phyloP scores from a whole-genome alignment of 2,329 filamentous ascomycete genomes.

The Trichoderma hamatum region DNA sequence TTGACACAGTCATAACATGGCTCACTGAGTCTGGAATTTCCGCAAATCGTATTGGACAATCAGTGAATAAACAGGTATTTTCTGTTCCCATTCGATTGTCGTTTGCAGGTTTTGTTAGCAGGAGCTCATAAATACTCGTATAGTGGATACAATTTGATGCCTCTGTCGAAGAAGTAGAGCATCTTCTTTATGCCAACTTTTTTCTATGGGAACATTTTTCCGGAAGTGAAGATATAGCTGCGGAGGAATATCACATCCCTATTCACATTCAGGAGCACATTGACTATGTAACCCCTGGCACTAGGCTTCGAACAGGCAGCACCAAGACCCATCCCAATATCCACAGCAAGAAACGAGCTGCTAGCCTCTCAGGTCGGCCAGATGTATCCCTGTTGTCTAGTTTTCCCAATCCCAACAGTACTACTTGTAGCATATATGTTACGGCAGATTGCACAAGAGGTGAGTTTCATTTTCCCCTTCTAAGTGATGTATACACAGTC shows the following conservation, averaged over 20 bases:
- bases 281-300: background rate
- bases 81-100: background rate
- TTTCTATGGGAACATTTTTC: background rate
- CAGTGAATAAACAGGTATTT: background rate
- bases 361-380: background rate
- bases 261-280: conserved; percentile 35
- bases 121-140: too few relatives aligned
- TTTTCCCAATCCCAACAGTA: background rate
- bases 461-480: background rate
- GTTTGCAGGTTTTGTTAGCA: background rate
- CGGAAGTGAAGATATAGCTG: background rate
- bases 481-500: background rate
- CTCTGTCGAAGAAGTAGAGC: background rate
- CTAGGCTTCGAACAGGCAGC: background rate
- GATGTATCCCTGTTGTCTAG: background rate
- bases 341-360: background rate
- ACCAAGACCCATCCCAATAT: background rate
- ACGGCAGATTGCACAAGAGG: background rate
- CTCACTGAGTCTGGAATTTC: background rate
- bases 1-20: background rate
- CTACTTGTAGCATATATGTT: background rate
- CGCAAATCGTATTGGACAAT: background rate
- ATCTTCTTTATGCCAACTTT: background rate
- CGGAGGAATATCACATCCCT: conserved; percentile 42
- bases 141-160: background rate